Percentiles rank a stretch among this genome's conserved stretches.
These are phyloP conservation scores for Tulasnella sp. DNA, from an alignment of 768 basidiomycete genomes.

Conservation along the genomic window DNA sequence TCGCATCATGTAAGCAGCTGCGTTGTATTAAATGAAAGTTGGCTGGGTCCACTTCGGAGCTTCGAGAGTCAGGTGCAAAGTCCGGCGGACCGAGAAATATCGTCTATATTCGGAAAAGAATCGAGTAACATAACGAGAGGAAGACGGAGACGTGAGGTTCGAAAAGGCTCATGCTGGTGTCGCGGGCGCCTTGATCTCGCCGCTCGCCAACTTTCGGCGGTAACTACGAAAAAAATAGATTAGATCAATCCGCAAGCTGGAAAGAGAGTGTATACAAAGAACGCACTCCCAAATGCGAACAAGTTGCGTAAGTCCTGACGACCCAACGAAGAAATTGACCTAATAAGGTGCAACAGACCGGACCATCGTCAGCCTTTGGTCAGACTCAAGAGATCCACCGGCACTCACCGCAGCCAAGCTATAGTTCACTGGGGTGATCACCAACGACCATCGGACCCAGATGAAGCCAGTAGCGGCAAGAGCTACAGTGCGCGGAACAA, in stretches of 20 bases:
- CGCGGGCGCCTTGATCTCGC: slow-evolving; percentile 53
- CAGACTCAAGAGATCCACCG: slow-evolving; percentile 34
- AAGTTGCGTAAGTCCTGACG: slow-evolving; percentile 68
- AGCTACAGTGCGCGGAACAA: slow-evolving; percentile 54
- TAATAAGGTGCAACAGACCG: slow-evolving; percentile 40
- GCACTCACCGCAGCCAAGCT: slow-evolving; percentile 84
- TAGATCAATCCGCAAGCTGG: not conserved
- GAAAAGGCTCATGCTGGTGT: slow-evolving; percentile 57
- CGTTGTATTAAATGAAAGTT: not conserved
- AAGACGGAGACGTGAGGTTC: not conserved
- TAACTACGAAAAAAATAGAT: slow-evolving; percentile 30
- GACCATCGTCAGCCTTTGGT: not conserved
- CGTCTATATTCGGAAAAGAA: not conserved
- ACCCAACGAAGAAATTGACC: slow-evolving; percentile 77
- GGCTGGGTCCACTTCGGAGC: slow-evolving; percentile 12
- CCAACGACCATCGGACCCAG: slow-evolving; percentile 97
- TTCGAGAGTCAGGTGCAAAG: not conserved
- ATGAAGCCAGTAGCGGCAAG: slow-evolving; percentile 93
- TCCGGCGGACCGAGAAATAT: slow-evolving; percentile 7
- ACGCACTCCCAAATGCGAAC: slow-evolving; percentile 67
- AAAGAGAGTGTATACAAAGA: not conserved
- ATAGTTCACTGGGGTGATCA: slow-evolving; percentile 93
- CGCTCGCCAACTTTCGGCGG: slow-evolving; percentile 33
- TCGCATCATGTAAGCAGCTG: not conserved
- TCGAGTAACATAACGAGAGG: not conserved